phyloP scores from a whole-genome alignment of 148 eudicot genomes.

The Camellia sinensis region DNA sequence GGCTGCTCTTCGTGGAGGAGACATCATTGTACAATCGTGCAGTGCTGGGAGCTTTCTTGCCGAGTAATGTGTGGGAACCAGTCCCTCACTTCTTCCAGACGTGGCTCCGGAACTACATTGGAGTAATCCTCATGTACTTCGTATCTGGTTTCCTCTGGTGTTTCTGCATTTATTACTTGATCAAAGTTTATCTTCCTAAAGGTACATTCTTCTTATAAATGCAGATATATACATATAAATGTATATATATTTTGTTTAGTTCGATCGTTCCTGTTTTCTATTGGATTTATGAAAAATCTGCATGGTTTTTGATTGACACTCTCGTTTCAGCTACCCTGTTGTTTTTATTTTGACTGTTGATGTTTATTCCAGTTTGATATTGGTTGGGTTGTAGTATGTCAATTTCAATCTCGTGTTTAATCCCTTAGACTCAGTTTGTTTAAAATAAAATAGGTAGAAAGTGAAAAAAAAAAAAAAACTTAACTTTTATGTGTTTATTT shows the following conservation, averaged over 20 bases:
- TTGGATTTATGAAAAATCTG: too few species aligned
- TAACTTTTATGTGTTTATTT: too few species aligned
- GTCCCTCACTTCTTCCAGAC: constrained; percentile 73
- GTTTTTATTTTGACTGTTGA: too few species aligned
- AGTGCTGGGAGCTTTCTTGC: constrained; percentile 50
- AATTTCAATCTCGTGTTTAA: too few species aligned
- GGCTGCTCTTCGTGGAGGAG: constrained; percentile 41
- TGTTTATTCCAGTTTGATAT: too few species aligned
- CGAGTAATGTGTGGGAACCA: constrained; percentile 45
- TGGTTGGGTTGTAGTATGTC: too few species aligned
- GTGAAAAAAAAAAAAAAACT: too few species aligned
- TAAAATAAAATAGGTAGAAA: too few species aligned
- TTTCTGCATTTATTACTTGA: constrained; percentile 71
- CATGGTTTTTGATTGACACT: not conserved
- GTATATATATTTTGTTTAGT: not conserved
- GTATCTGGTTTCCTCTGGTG: constrained; percentile 74
- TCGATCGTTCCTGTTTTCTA: not conserved
- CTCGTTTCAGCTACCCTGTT: too few species aligned
- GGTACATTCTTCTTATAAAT: constrained; percentile 31
- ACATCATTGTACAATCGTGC: constrained; percentile 59
- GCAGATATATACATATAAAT: not conserved
- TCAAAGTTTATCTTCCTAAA: constrained; percentile 71
- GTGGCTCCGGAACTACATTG: constrained; percentile 78
- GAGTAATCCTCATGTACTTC: constrained; percentile 54
- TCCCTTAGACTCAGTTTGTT: too few species aligned